Percentiles rank a stretch among this genome's conserved stretches.
Evolutionary conservation across 306 rosid species (phyloP).

Genomic region (Ochetophila trinervis): DNA sequence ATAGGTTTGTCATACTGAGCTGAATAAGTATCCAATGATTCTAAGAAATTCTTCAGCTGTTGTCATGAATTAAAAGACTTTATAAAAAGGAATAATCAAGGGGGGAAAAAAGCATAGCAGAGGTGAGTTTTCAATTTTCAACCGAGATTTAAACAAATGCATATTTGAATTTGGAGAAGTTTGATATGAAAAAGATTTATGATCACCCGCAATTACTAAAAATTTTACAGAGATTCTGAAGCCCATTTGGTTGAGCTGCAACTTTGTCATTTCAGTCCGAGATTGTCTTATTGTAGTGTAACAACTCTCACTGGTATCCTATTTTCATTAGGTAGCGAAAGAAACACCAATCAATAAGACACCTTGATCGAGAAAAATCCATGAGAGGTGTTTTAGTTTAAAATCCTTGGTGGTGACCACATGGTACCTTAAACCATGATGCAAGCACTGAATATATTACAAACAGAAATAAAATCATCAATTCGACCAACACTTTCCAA

Average conservation of each 20-base stretch:
- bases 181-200: not conserved
- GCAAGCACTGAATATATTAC: slow-evolving; percentile 35
- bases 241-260: slow-evolving; percentile 38
- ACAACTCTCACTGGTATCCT: slow-evolving; percentile 40
- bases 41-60: slow-evolving; percentile 9
- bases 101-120: not conserved
- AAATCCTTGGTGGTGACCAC: slow-evolving; percentile 32
- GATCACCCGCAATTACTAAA: slow-evolving; percentile 50
- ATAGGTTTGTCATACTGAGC: slow-evolving; percentile 28
- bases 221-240: slow-evolving; percentile 37
- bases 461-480: not conserved
- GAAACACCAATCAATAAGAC: not conserved
- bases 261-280: slow-evolving; percentile 52
- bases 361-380: not conserved
- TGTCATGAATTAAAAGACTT: slow-evolving; percentile 14
- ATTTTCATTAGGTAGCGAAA: not conserved
- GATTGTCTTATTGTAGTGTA: slow-evolving; percentile 40
- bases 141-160: no score
- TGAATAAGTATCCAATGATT: not conserved
- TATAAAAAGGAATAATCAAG: no score
- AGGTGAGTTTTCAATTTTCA: not conserved
- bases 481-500: no score
- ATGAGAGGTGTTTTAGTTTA: slow-evolving; percentile 14
- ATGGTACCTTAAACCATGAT: slow-evolving; percentile 42
- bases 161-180: no score